Conservation (phyloP, 1,284 basidiomycete species). For the Takashimella tepidaria region DNA sequence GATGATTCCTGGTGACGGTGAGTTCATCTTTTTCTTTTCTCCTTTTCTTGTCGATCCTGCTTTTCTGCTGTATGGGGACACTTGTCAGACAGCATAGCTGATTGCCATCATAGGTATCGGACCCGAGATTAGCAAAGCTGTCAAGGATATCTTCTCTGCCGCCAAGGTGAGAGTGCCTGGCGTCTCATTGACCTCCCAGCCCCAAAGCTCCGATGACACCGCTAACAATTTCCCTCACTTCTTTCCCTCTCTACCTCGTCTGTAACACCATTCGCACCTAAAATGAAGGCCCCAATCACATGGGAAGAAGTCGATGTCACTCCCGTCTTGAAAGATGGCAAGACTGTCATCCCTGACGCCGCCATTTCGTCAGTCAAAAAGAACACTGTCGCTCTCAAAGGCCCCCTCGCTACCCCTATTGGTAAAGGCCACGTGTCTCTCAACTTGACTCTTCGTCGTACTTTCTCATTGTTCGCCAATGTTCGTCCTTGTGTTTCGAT, state of each 20-base stretch:
- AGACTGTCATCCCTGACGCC: conserved; percentile 90
- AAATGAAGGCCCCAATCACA: conserved; percentile 90
- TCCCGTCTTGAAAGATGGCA: conserved; percentile 87
- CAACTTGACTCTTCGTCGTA: conserved; percentile 92
- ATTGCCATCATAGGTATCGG: conserved; percentile 72
- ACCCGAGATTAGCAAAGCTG: conserved; percentile 93
- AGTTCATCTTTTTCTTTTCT: conserved; percentile 9
- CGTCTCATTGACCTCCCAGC: background rate
- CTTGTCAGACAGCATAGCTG: too few species aligned
- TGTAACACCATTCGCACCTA: background rate
- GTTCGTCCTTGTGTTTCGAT: conserved; percentile 96
- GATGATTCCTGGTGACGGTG: conserved; percentile 37
- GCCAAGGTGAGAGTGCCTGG: conserved; percentile 65
- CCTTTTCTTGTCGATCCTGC: background rate
- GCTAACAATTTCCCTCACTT: background rate
- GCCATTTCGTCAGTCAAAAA: conserved; percentile 90
- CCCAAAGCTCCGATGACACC: background rate
- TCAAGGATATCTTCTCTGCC: conserved; percentile 88
- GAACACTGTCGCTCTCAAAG: conserved; percentile 98
- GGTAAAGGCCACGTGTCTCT: conserved; percentile 99
- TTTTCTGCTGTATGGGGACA: background rate
- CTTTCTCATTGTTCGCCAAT: conserved; percentile 98
- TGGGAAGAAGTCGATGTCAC: conserved; percentile 99
- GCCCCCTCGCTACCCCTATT: conserved; percentile 93
- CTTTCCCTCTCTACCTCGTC: conserved; percentile 6